A percentile compares a stretch with the other conserved stretches of the same genome.
Evolutionary conservation across 2,329 filamentous ascomycete genomes (phyloP).

Genomic region (Aspergillus sp.): DNA sequence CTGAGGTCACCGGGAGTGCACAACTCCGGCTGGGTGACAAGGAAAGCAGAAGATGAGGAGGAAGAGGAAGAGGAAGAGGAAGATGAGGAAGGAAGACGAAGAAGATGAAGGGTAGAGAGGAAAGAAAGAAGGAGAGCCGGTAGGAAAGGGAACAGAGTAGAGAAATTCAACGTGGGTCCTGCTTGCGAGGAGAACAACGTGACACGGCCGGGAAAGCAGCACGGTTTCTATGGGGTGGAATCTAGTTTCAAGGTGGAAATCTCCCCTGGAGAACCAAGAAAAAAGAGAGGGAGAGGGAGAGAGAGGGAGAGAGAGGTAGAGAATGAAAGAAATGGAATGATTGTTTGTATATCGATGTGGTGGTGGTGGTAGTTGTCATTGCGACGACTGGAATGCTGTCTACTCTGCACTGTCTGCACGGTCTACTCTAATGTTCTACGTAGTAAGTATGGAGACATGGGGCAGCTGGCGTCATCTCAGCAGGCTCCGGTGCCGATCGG

Average conservation of each 20-base stretch:
- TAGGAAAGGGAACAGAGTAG: slow-evolving; percentile 10
- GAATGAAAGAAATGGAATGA: background rate
- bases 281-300: background rate
- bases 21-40: background rate
- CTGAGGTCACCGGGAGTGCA: background rate
- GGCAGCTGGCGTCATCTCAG: background rate
- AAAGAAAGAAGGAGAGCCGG: slow-evolving; percentile 2
- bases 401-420: background rate
- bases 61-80: slow-evolving; percentile 1
- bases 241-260: background rate
- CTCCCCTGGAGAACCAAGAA: background rate
- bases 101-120: slow-evolving; percentile 1
- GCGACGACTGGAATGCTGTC: background rate
- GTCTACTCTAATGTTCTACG: too few relatives aligned
- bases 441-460: background rate
- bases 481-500: background rate
- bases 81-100: background rate
- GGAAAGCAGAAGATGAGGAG: slow-evolving; percentile 2
- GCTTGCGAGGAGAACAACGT: background rate
- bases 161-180: slow-evolving; percentile 9
- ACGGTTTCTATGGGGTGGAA: background rate
- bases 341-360: background rate
- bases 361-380: background rate
- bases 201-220: background rate
- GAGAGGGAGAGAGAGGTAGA: background rate